phyloP scores from a whole-genome alignment of 2,329 filamentous ascomycete species.

The Penicillium sp. region DNA sequence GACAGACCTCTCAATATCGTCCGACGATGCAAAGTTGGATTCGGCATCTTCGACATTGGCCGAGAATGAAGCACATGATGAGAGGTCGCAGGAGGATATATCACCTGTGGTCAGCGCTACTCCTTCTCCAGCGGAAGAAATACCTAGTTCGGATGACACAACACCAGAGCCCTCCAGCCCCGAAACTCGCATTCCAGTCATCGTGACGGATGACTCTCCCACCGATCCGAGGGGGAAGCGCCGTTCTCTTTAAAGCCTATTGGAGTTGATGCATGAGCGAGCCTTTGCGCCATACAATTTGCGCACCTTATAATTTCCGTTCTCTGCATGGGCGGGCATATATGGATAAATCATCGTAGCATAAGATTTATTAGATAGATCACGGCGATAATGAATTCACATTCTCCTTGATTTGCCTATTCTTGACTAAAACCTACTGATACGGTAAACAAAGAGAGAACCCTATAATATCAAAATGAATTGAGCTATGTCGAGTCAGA shows the following conservation, averaged over 20 bases:
- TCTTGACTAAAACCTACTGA: neutral
- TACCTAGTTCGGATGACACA: neutral
- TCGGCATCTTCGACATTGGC: conserved; percentile 1
- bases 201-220: conserved; percentile 24
- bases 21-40: conserved; percentile 31
- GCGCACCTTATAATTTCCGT: neutral
- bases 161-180: conserved; percentile 6
- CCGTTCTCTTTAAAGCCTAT: neutral
- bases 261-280: neutral
- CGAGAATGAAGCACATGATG: neutral
- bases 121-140: conserved; percentile 6
- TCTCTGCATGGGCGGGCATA: neutral
- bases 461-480: conserved; percentile 11
- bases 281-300: neutral
- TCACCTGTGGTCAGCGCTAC: neutral
- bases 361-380: conserved; percentile 7
- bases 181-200: conserved; percentile 24
- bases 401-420: neutral
- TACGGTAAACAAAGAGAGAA: neutral
- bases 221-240: conserved; percentile 8
- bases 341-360: neutral
- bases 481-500: conserved; percentile 20
- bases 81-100: neutral
- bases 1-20: conserved; percentile 28
- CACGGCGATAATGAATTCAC: neutral